Percentiles rank a stretch among this genome's conserved stretches.
phyloP scores from a whole-genome alignment of 805 yeast genomes.

The Helenozyma baotianmanensis region DNA sequence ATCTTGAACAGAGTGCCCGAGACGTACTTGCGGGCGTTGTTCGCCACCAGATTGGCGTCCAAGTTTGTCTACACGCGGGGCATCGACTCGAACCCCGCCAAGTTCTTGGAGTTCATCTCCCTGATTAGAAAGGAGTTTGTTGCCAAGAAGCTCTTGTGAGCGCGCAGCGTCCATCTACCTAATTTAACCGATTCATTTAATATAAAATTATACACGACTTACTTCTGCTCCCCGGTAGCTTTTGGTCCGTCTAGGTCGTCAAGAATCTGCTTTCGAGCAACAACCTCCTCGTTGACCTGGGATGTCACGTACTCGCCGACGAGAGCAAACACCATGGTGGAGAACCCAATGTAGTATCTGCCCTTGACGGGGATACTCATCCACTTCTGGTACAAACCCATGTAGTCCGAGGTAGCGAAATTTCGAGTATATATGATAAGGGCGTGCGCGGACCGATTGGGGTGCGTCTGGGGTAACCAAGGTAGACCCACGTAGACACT shows the following conservation, averaged over 20 bases:
- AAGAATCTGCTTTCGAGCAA: slow-evolving; percentile 29
- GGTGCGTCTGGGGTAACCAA: too few relatives aligned
- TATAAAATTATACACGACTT: too few relatives aligned
- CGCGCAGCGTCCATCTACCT: too few relatives aligned
- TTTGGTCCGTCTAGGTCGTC: slow-evolving; percentile 2
- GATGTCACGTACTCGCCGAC: slow-evolving; percentile 37
- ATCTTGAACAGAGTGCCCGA: slow-evolving; percentile 79
- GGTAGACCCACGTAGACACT: too few relatives aligned
- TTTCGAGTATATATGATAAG: not conserved
- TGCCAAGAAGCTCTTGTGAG: slow-evolving; percentile 26
- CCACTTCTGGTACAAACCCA: slow-evolving; percentile 35
- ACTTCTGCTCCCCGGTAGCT: too few relatives aligned
- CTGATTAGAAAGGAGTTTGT: slow-evolving; percentile 46
- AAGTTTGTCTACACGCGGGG: slow-evolving; percentile 82
- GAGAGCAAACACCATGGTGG: slow-evolving; percentile 37
- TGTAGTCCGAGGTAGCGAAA: slow-evolving; percentile 1
- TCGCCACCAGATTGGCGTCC: slow-evolving; percentile 82
- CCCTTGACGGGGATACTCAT: slow-evolving; percentile 37
- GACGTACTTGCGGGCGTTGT: slow-evolving; percentile 80
- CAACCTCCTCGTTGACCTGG: slow-evolving; percentile 32
- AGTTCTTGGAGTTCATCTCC: slow-evolving; percentile 65
- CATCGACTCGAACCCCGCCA: slow-evolving; percentile 73
- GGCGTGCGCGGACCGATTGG: too few relatives aligned
- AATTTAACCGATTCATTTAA: too few relatives aligned
- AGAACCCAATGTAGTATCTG: slow-evolving; percentile 36